Base-by-base conservation (phyloP, 495 filamentous ascomycete genomes). In the Parmelia sp. region DNA sequence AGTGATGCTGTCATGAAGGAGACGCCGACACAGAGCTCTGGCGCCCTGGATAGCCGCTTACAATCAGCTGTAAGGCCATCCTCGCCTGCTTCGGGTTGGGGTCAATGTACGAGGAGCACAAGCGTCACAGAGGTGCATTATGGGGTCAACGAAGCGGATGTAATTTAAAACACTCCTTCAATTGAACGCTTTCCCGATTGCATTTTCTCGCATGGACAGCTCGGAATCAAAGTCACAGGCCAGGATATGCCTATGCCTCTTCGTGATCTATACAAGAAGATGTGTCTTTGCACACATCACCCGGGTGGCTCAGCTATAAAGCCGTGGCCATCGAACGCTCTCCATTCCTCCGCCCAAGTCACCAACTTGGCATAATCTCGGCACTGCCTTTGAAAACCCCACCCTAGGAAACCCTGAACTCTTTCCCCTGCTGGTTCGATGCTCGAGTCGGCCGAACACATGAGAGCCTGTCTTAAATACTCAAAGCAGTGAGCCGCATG, bases 401-500 rank as follows among this genome's bases (percentile, higher is more conserved):
- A 36, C 17, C 63, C 69, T 12, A 65, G 37, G 35, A 70, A 70
- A 10, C 64, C 67, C 27, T 67, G 25, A 11, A 36, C 53, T 27
- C 49, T 55, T 36, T 61, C 42, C 19, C n/a, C 64, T 35, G 64
- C 69, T 14, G 65, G 61, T 62, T 71, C 69, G 19, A 71, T 42
- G 27, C 57, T 65, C 27, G 56, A 62, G 35, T 69, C 69, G 23
- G 67, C 64, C 15, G 67, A 62, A 36, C 69, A 68, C 51, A 60
- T 63, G n/a, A 71, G 25, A 15, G 61, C 56, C 37, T 71, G 67
- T 53, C 59, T 59, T 10, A 71, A 60, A 44, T 71, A 71, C 27
- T 69, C 69, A 31, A 71, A 71, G 58, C 69, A 71, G 45, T 69
- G 67, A 11, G 61, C 49, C 10, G 40, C 55, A 44, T 71, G 69